Evolutionary conservation across 441 rosid species (phyloP).

Genomic region (Omphalea diandra): DNA sequence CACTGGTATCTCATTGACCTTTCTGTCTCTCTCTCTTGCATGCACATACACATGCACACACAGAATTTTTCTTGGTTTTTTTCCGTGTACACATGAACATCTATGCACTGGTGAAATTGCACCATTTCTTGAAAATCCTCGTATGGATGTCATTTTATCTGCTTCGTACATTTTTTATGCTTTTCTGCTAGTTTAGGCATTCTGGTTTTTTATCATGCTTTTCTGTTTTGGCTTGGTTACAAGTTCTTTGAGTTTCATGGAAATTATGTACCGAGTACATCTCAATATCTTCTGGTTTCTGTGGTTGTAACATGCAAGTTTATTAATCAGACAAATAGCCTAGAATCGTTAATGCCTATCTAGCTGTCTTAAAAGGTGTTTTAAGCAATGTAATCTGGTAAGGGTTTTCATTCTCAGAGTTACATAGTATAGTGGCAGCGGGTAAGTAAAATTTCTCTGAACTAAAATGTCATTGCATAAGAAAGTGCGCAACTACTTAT

Average conservation of each 20-base stretch:
- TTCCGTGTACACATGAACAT: neutral
- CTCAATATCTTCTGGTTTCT: too few species aligned
- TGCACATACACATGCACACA: neutral
- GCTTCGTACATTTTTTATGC: neutral
- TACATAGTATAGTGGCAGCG: neutral
- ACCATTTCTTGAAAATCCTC: neutral
- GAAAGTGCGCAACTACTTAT: neutral
- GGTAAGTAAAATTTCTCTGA: constrained; percentile 3
- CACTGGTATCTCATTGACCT: neutral
- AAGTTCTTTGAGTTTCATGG: neutral
- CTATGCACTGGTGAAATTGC: neutral
- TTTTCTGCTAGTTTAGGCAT: neutral
- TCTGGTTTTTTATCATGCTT: neutral
- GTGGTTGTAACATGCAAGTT: too few species aligned
- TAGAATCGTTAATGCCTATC: neutral
- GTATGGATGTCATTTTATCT: neutral
- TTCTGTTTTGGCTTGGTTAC: neutral
- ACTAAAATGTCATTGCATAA: neutral
- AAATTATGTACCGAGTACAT: neutral
- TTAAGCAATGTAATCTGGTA: neutral
- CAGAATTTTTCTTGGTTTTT: neutral
- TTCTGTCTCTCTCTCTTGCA: too few species aligned
- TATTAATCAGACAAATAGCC: neutral
- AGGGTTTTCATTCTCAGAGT: constrained; percentile 7
- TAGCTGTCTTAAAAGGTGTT: constrained; percentile 3